Evolutionary conservation across 2,329 filamentous ascomycete genomes (phyloP).

Genomic region (Periconia macrospinosa): DNA sequence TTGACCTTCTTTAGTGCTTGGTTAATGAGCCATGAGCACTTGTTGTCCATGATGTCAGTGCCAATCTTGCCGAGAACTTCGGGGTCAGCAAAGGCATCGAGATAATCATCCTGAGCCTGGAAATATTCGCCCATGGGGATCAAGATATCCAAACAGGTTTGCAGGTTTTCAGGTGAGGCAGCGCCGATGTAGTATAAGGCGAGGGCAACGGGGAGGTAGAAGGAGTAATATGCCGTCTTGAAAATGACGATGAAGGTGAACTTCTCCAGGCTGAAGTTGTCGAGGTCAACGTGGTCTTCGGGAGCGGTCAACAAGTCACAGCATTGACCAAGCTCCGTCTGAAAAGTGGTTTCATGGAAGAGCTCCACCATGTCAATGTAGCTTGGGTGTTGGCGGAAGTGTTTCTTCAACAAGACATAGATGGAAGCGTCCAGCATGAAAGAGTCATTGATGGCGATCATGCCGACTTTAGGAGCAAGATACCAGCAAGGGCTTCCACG

Average conservation of each 20-base stretch:
- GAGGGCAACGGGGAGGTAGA: slow-evolving; percentile 94
- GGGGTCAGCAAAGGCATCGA: slow-evolving; percentile 95
- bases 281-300: slow-evolving; percentile 87
- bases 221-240: slow-evolving; percentile 99
- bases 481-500: slow-evolving; percentile 98
- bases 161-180: slow-evolving; percentile 85
- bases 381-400: slow-evolving; percentile 82
- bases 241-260: slow-evolving; percentile 98
- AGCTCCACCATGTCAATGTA: slow-evolving; percentile 94
- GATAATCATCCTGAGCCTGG: slow-evolving; percentile 98
- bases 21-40: slow-evolving; percentile 98
- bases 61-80: slow-evolving; percentile 97
- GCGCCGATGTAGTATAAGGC: slow-evolving; percentile 83
- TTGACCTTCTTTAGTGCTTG: slow-evolving; percentile 80
- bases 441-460: slow-evolving; percentile 97
- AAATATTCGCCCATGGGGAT: slow-evolving; percentile 99
- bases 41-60: slow-evolving; percentile 99
- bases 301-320: slow-evolving; percentile 95
- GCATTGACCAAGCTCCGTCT: slow-evolving; percentile 93
- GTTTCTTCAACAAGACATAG: slow-evolving; percentile 89
- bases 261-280: slow-evolving; percentile 95
- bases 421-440: slow-evolving; percentile 93
- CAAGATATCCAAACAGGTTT: slow-evolving; percentile 86
- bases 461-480: slow-evolving; percentile 82
- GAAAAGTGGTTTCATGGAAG: slow-evolving; percentile 91